phyloP scores from a whole-genome alignment of 331 rosid species.

The Cydonia oblonga region DNA sequence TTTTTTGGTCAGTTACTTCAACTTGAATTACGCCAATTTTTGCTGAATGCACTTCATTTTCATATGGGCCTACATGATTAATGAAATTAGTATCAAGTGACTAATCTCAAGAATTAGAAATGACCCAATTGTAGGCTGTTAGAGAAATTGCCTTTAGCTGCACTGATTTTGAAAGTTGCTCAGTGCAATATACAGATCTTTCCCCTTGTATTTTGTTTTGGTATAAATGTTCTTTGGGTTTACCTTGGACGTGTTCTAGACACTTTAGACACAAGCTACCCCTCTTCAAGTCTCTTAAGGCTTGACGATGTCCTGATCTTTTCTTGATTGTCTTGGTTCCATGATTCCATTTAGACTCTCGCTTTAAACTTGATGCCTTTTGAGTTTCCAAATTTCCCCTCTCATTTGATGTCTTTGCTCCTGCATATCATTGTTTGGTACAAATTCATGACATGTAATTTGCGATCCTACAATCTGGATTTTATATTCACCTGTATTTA shows the following conservation, averaged over 20 bases:
- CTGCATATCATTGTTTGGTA: not conserved
- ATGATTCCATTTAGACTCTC: not conserved
- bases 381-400: not conserved
- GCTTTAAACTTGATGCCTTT: not conserved
- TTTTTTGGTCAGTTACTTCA: slow-evolving; percentile 39
- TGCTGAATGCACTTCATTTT: not conserved
- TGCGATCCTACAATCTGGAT: not conserved
- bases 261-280: not conserved
- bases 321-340: not conserved
- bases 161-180: not conserved
- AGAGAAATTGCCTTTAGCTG: not conserved
- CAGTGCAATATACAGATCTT: not conserved
- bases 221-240: too few relatives aligned
- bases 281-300: not conserved
- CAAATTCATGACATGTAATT: not conserved
- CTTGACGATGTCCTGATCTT: not conserved
- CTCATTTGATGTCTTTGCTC: not conserved
- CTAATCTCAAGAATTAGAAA: not conserved
- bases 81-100: not conserved
- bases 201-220: not conserved
- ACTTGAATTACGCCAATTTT: not conserved
- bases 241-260: not conserved
- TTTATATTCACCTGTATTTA: not conserved
- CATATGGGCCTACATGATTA: not conserved
- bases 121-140: not conserved